Evolutionary conservation across 2,329 filamentous ascomycete species (phyloP), one percentile per base, ranked within the genome.

Genomic region (Emergomyces pasteurianus): DNA sequence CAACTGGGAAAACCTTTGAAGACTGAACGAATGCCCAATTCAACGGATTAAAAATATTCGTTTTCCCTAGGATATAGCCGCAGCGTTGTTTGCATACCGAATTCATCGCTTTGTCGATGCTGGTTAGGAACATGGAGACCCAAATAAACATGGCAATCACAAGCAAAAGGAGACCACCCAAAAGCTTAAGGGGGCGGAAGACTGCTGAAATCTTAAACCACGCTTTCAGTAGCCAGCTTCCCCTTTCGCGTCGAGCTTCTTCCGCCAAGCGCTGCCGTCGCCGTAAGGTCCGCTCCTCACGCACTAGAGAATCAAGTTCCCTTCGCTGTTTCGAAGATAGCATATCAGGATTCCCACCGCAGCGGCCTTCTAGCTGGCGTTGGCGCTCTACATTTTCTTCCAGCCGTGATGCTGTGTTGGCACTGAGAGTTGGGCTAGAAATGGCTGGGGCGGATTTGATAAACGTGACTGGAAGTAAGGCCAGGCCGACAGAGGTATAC

Each of bases 21-120:
- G 90, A 84, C 74, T 88, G 82, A 65, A 95, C 85, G 63, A 96
- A 84, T 61, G 95, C 79, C 83, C 87, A 95, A 77, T 99, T 97
- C 70, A 96, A 80, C 1, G 94, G 94, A 72, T 99, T 94, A 79
- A 96, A 95, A 67, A 97, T 86, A 72, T 95, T 90, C 73, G 95
- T 88, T 70, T 86, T 81, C 50, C 86, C 90, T 4, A 99, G 81
- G 57, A 97, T 89, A 75, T 96, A 99, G 64, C 94, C 94, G 72
- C 94, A 99, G 67, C 85, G 86, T 62, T 86, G 80, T 73, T 94
- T 92, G 82, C 94, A 99, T 64, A 95, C 79, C 3, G 92, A 96
- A 78, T 97, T 96, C 74, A 88, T 92, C 42, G 91, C 90, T 78
- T 97, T 97, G 82, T 99, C 94, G 69, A 97, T 91, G 66, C 86